Percentiles rank a stretch among this genome's conserved stretches.
These are phyloP conservation scores for Candida ascalaphidarum DNA, from an alignment of 805 yeast genomes.

Conservation along the genomic window DNA sequence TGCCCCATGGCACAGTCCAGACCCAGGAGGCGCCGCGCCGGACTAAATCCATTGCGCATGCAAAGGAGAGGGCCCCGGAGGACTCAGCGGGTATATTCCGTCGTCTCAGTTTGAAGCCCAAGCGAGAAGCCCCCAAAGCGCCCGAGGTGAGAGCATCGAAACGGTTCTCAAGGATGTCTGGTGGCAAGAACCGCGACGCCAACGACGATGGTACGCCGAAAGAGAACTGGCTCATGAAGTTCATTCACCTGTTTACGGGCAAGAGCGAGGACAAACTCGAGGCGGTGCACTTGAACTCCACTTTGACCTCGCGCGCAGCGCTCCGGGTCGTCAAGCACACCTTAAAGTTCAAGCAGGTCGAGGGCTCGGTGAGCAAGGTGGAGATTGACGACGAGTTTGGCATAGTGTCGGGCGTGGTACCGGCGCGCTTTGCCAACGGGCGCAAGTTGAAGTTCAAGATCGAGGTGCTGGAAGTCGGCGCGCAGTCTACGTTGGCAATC, in stretches of 20 bases:
- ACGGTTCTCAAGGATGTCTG: background rate
- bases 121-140: constrained; percentile 31
- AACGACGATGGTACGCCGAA: constrained; percentile 2
- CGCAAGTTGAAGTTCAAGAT: constrained; percentile 40
- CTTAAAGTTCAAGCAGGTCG: constrained; percentile 37
- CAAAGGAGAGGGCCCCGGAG: too few relatives aligned
- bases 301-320: constrained; percentile 19
- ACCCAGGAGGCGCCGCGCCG: too few relatives aligned
- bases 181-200: background rate
- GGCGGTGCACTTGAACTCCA: too few relatives aligned
- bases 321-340: constrained; percentile 29
- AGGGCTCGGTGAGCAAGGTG: constrained; percentile 38
- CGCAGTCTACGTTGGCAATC: constrained; percentile 32
- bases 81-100: constrained; percentile 9
- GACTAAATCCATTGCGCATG: too few relatives aligned
- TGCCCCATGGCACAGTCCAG: too few relatives aligned
- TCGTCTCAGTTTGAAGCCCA: constrained; percentile 26
- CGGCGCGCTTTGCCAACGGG: constrained; percentile 36
- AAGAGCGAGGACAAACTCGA: too few relatives aligned
- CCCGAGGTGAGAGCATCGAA: constrained; percentile 11
- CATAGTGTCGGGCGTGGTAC: constrained; percentile 37
- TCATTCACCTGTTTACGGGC: constrained; percentile 19
- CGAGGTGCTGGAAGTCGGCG: constrained; percentile 27
- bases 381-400: constrained; percentile 36
- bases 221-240: constrained; percentile 31